Evolutionary conservation across 192 early-diverging fungal genomes (phyloP).

Genomic region (Backusella macrospora): DNA sequence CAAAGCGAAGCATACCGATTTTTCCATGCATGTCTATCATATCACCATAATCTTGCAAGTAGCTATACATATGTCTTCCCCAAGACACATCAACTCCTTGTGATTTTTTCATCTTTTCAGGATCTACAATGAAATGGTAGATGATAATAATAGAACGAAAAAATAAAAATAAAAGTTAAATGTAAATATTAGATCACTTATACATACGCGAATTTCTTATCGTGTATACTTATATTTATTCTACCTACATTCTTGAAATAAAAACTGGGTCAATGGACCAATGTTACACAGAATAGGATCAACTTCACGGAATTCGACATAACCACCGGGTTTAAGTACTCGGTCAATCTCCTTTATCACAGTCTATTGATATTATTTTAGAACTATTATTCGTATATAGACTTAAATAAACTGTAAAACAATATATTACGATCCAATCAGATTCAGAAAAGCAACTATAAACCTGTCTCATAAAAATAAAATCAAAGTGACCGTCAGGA

Average conservation of each 20-base stretch:
- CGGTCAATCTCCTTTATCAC: conserved; percentile 31
- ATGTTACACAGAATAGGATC: conserved; percentile 30
- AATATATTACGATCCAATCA: conserved; percentile 25
- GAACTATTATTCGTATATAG: not conserved
- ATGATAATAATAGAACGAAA: not conserved
- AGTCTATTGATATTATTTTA: not conserved
- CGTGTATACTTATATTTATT: too few relatives aligned
- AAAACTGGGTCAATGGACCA: conserved; percentile 20
- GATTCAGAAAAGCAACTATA: conserved; percentile 25
- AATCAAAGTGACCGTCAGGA: conserved; percentile 31
- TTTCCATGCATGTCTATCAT: conserved; percentile 13
- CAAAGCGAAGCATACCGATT: conserved; percentile 9
- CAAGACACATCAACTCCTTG: conserved; percentile 9
- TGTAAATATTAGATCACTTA: not conserved
- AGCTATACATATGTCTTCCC: conserved; percentile 11
- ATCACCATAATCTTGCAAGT: conserved; percentile 4
- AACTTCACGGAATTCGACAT: conserved; percentile 44
- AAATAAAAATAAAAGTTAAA: not conserved
- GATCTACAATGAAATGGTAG: not conserved
- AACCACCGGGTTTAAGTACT: conserved; percentile 45
- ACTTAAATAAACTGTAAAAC: not conserved
- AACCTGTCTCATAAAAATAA: conserved; percentile 30
- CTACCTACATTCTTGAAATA: conserved; percentile 12
- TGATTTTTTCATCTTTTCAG: not conserved
- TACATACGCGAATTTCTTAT: not conserved